Evolutionary conservation across 805 yeast genomes (phyloP).

Genomic region (Starmerella cellae): DNA sequence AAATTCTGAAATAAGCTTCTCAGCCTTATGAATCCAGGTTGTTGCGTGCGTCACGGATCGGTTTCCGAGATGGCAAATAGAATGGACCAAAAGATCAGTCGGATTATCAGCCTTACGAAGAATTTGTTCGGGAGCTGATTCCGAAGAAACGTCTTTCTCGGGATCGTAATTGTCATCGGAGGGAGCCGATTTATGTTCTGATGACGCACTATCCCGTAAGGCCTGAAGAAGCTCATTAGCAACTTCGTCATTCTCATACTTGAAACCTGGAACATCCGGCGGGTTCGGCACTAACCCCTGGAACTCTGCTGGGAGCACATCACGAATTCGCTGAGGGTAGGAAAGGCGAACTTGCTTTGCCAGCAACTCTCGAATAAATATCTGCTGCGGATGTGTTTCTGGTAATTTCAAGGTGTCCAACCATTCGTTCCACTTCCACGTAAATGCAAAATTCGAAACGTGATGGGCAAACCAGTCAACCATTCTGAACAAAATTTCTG

Average conservation of each 20-base stretch:
- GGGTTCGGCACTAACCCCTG: slow-evolving; percentile 32
- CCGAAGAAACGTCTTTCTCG: background rate
- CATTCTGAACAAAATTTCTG: slow-evolving; percentile 57
- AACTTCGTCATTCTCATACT: slow-evolving; percentile 29
- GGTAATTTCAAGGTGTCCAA: slow-evolving; percentile 34
- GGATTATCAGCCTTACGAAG: background rate
- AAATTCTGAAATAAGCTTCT: slow-evolving; percentile 27
- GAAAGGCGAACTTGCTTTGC: slow-evolving; percentile 73
- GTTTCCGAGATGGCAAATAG: slow-evolving; percentile 70
- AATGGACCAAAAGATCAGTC: slow-evolving; percentile 48
- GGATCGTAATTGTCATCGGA: background rate
- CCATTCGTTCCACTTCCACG: slow-evolving; percentile 99
- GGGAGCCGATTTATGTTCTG: background rate
- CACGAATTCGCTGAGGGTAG: slow-evolving; percentile 56
- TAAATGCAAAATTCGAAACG: slow-evolving; percentile 81
- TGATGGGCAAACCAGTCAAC: slow-evolving; percentile 90
- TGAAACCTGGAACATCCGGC: slow-evolving; percentile 30
- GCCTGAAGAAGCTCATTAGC: slow-evolving; percentile 24
- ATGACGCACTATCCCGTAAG: slow-evolving; percentile 22
- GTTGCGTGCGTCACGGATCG: slow-evolving; percentile 72
- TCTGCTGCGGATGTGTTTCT: slow-evolving; percentile 55
- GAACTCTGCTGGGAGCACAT: slow-evolving; percentile 49
- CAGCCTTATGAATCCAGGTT: slow-evolving; percentile 37
- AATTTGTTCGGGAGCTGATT: background rate
- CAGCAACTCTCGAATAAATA: slow-evolving; percentile 64